Conservation (phyloP, 495 filamentous ascomycete species). For the Penicillium cataractarum region DNA sequence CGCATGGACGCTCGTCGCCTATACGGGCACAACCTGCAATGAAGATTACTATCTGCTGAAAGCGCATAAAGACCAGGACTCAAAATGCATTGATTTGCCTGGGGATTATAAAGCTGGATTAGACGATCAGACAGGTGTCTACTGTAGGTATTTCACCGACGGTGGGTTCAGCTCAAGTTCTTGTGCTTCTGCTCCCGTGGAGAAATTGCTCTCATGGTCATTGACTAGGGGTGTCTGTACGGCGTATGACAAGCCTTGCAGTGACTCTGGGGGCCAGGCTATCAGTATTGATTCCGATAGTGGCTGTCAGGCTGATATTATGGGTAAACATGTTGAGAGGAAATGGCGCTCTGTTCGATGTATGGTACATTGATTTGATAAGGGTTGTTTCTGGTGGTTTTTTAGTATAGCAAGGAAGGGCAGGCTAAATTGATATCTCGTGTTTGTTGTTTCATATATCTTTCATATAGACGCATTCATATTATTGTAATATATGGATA, state of each 20-base stretch:
- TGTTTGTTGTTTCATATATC: background rate
- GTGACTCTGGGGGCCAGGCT: background rate
- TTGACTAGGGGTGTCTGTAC: background rate
- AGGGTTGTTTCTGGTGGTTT: background rate
- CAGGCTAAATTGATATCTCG: background rate
- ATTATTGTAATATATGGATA: background rate
- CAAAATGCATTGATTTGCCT: conserved; percentile 7
- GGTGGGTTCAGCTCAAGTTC: conserved; percentile 7
- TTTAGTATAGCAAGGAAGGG: background rate
- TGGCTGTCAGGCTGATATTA: background rate
- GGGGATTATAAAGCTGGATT: background rate
- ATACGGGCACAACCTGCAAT: conserved; percentile 1
- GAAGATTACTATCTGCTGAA: conserved; percentile 10
- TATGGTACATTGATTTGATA: background rate
- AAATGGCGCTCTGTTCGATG: conserved; percentile 6
- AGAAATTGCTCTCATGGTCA: conserved; percentile 2
- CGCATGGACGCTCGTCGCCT: conserved; percentile 8
- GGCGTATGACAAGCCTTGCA: background rate
- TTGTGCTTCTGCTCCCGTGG: background rate
- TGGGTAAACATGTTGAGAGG: background rate
- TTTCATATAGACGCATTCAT: background rate
- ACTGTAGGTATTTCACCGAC: conserved; percentile 7
- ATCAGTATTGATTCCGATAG: background rate
- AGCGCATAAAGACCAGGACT: conserved; percentile 1
- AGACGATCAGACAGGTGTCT: background rate